Percentiles rank a stretch among this genome's conserved stretches.
Evolutionary conservation across 345 rosid species (phyloP).

Genomic region (Dimocarpus longan): DNA sequence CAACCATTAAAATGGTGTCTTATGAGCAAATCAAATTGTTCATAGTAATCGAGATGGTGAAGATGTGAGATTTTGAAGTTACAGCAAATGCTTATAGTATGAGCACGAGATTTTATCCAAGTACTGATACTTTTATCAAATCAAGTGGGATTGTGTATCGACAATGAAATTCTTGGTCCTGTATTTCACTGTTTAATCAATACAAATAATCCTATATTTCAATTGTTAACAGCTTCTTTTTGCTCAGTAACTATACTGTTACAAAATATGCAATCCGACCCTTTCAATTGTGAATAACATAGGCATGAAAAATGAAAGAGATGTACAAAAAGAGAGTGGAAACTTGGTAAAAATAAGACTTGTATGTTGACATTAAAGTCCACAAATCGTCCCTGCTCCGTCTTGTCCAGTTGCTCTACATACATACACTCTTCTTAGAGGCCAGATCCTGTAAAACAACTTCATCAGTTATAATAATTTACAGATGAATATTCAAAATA

Average conservation of each 20-base stretch:
- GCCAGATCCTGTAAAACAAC: background rate
- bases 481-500: background rate
- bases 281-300: background rate
- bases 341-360: background rate
- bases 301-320: background rate
- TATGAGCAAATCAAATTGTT: no score
- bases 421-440: background rate
- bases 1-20: no score
- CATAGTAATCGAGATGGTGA: no score
- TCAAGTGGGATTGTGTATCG: no score
- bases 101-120: no score
- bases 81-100: no score
- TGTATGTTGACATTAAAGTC: background rate
- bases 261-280: background rate
- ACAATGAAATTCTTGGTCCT: no score
- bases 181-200: no score
- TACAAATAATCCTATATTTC: background rate
- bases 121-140: no score
- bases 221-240: background rate
- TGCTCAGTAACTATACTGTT: background rate
- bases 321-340: background rate
- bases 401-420: constrained; percentile 3
- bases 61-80: no score
- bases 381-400: background rate
- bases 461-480: background rate